A percentile compares a stretch with the other conserved stretches of the same genome.
Evolutionary conservation across 805 yeast genomes (phyloP).

Genomic region (Candida koratica): DNA sequence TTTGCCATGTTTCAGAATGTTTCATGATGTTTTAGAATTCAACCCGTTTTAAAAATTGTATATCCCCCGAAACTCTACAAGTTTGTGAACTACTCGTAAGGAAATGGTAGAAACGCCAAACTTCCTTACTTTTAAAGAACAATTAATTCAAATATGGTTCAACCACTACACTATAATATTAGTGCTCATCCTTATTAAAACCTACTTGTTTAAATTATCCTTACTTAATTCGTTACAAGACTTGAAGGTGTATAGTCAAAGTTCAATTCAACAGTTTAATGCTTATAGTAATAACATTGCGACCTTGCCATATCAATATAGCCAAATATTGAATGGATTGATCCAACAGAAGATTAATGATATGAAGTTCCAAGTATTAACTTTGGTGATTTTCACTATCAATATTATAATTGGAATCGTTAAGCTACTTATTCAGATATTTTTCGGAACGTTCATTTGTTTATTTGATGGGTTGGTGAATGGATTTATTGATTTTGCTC

Average conservation of each 20-base stretch:
- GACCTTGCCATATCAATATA: slow-evolving; percentile 9
- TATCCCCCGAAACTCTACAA: too few species aligned
- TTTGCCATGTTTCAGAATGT: slow-evolving; percentile 8
- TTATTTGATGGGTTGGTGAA: slow-evolving; percentile 68
- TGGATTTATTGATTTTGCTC: slow-evolving; percentile 67
- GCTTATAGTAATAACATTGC: not conserved
- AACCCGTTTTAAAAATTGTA: too few species aligned
- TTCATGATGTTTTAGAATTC: slow-evolving; percentile 6
- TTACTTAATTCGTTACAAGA: slow-evolving; percentile 14
- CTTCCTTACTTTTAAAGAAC: slow-evolving; percentile 20
- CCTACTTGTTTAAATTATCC: slow-evolving; percentile 52
- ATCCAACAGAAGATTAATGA: slow-evolving; percentile 6
- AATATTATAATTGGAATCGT: slow-evolving; percentile 45
- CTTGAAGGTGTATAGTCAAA: slow-evolving; percentile 2
- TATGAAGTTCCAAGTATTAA: slow-evolving; percentile 9
- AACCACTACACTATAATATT: slow-evolving; percentile 60
- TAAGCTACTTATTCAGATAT: slow-evolving; percentile 63
- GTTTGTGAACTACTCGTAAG: too few species aligned
- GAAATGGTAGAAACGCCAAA: slow-evolving; percentile 11
- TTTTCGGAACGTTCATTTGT: slow-evolving; percentile 86
- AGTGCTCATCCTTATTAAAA: slow-evolving; percentile 54
- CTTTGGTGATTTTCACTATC: slow-evolving; percentile 8
- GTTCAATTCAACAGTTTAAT: slow-evolving; percentile 8
- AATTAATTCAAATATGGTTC: slow-evolving; percentile 59
- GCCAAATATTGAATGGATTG: slow-evolving; percentile 8